Base-by-base conservation (phyloP, 2,329 filamentous ascomycete genomes). In the Aspergillus carbonarius region DNA sequence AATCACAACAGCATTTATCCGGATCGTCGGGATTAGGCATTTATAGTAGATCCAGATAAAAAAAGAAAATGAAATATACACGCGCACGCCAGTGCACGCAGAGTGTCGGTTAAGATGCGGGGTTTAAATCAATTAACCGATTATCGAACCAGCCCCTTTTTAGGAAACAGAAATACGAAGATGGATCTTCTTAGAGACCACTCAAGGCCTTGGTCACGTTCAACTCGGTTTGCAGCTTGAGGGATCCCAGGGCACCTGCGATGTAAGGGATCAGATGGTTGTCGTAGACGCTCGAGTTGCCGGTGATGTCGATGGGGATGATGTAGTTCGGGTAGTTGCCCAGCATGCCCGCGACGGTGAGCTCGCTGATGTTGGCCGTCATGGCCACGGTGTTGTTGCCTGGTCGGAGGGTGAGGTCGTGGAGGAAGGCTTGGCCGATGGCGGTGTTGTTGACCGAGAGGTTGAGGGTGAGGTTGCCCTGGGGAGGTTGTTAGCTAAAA, bases 381-480 rank as follows among this genome's bases (percentile, higher is more conserved):
- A 87, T 81, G 1, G 78, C 73, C 39, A 83, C 65, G 12, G 61
- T 75, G 71, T 87, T 86, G 62, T 78, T 70, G 44, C 85, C 85
- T 0, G 85, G 85, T 9, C 68, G 71, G 23, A 88, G 73, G 20
- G 78, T 71, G 39, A 88, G 73, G 66, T 86, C 66, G 35, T 78
- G 70, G 13, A 88, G 73, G 27, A 78, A 78, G 6, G 81, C 67
- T 52, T 76, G 76, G 30, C 84, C 85, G 59, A 88, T 79, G 4
- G 68, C 17, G 5, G 72, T 78, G 47, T 76, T 77, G 40, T 77
- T 75, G 48, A 83, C 76, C 40, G 76, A 76, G 59, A 87, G 78
- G 61, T 80, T 72, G 65, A 87, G 74, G 9, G 82, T 84, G 1
- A 87, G 76, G 62, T 86, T 84, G 58, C 85, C 85, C 67, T 76